These are phyloP conservation scores for Diaporthe caulivora DNA, from an alignment of 2,329 filamentous ascomycete genomes.

Conservation along the genomic window DNA sequence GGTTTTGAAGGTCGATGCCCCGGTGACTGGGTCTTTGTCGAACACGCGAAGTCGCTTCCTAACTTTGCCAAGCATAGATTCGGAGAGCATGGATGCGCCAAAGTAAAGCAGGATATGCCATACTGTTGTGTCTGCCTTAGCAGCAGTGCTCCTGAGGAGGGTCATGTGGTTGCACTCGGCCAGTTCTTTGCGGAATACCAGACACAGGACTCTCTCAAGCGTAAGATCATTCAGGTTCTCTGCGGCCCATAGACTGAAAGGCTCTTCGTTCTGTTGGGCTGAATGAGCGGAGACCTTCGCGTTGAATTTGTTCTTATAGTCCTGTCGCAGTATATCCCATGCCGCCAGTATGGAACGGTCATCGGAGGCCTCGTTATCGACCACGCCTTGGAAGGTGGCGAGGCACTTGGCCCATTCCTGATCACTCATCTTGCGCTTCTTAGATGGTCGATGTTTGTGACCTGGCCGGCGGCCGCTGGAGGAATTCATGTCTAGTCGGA, in stretches of 20 bases:
- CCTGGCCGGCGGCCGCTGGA: slow-evolving; percentile 19
- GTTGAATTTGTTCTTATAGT: slow-evolving; percentile 27
- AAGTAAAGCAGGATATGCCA: slow-evolving; percentile 27
- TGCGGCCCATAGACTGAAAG: slow-evolving; percentile 34
- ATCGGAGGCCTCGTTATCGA: slow-evolving; percentile 17
- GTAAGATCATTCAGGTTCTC: slow-evolving; percentile 5
- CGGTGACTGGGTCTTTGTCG: slow-evolving; percentile 8
- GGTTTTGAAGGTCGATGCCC: slow-evolving; percentile 4
- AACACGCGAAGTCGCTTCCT: slow-evolving; percentile 35
- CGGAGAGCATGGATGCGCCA: slow-evolving; percentile 30
- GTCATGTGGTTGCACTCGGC: slow-evolving; percentile 28
- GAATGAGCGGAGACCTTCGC: slow-evolving; percentile 7
- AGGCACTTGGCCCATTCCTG: slow-evolving; percentile 23
- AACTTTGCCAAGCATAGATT: slow-evolving; percentile 20
- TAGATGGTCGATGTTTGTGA: slow-evolving; percentile 2
- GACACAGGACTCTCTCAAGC: slow-evolving; percentile 24
- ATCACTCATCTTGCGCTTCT: slow-evolving; percentile 29
- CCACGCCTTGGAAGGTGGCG: background rate
- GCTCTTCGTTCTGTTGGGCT: background rate
- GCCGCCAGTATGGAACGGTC: slow-evolving; percentile 10
- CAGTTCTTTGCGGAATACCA: slow-evolving; percentile 28
- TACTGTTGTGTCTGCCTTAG: slow-evolving; percentile 24
- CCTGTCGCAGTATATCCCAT: slow-evolving; percentile 11
- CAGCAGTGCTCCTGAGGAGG: slow-evolving; percentile 19
- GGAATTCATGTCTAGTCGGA: background rate